Base-by-base conservation (phyloP, 2,329 filamentous ascomycete genomes). In the Penicillium italicum region DNA sequence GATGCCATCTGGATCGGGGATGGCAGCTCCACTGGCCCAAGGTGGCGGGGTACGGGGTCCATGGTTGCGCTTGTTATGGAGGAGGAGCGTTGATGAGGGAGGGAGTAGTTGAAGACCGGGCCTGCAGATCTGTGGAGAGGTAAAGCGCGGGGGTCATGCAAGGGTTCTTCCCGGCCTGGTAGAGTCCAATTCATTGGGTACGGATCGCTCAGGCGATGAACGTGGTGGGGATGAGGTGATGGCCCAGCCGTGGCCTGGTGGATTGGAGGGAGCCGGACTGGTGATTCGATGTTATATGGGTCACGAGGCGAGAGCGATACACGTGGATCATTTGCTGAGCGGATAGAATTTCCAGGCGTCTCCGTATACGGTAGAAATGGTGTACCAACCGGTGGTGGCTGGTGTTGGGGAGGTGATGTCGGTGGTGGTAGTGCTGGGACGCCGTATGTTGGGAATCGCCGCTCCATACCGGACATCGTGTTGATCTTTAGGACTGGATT, bases 191-290 rank as follows among this genome's bases (percentile, higher is more conserved):
- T 48, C 46, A 64, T 46, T 8, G 68, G 66, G 26, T 72, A 73
- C 1, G 72, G 67, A 57, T 72, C 71, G 36, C 70, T 72, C 36
- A 71, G 50, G 22, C 68, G 69, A 52, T 72, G 72, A 1, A 62
- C 61, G 20, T 70, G 66, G 18, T 68, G 59, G 8, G 59, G 43
- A 28, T 57, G 50, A 34, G 60, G 37, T 53, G 55, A 50, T 18
- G 53, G 57, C 2, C 59, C 62, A 9, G 63, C 66, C 1, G 69
- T 66, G 9, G 71, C 66, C 16, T 72, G 70, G 16, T 71, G 69
- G 10, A 75, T 74, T 5, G 72, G 72, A 8, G 72, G 72, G 5
- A 75, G 66, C 50, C 71, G 65, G 18, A 75, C 67, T 11, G 69
- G 65, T 6, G 70, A 68, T 38, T 74, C 72, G 5, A 60, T 50